Conservation (phyloP, 257 asterid genomes). For the Anisodus acutangulus region DNA sequence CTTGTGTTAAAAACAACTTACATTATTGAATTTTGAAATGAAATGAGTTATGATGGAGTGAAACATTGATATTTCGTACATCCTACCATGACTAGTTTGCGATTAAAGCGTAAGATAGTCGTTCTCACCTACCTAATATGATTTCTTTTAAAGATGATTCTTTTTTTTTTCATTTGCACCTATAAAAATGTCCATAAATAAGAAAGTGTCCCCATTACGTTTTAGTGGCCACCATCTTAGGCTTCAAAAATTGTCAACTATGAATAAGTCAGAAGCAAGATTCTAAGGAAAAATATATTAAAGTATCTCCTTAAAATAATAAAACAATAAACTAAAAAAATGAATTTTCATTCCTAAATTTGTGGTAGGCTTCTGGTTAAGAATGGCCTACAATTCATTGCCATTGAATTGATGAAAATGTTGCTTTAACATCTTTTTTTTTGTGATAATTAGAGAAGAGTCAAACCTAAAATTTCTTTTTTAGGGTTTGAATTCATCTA, state of each 20-base stretch:
- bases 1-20: too few species aligned
- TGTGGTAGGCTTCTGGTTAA: conserved; percentile 21
- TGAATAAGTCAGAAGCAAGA: conserved; percentile 20
- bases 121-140: too few species aligned
- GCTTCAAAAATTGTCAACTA: background rate
- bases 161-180: background rate
- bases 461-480: conserved; percentile 26
- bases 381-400: conserved; percentile 21
- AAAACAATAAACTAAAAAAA: background rate
- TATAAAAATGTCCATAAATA: background rate
- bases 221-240: conserved; percentile 20
- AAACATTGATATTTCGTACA: too few species aligned
- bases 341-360: background rate
- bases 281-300: background rate
- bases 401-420: conserved; percentile 28
- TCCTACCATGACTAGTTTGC: too few species aligned
- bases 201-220: background rate
- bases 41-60: too few species aligned
- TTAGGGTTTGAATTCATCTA: conserved; percentile 22
- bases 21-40: too few species aligned
- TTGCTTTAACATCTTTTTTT: conserved; percentile 27
- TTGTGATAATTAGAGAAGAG: conserved; percentile 26
- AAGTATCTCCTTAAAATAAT: background rate
- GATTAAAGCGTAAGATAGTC: background rate
- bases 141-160: background rate